Percentiles rank a stretch among this genome's conserved stretches.
Evolutionary conservation across 768 basidiomycete species (phyloP).

Genomic region (Dacryopinax primogenitus): DNA sequence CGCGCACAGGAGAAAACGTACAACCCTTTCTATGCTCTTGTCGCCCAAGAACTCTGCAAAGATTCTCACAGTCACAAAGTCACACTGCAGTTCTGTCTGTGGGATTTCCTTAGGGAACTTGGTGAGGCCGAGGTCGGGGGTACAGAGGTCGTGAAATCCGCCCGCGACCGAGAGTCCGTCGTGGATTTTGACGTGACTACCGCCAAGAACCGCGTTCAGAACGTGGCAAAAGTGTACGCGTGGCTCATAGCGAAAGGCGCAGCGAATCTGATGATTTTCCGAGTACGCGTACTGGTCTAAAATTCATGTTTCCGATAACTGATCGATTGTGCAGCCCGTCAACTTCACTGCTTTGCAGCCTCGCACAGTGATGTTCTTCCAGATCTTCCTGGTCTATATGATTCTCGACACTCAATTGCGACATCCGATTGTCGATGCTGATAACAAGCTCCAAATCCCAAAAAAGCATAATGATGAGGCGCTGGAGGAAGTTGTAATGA

Average conservation of each 20-base stretch:
- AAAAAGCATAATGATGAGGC: conserved; percentile 42
- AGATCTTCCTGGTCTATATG: conserved; percentile 52
- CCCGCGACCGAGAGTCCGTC: conserved; percentile 34
- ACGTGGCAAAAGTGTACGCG: conserved; percentile 73
- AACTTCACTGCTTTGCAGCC: conserved; percentile 68
- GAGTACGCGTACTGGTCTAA: conserved; percentile 38
- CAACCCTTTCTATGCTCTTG: conserved; percentile 91
- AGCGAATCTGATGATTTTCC: conserved; percentile 60
- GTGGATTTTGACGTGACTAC: conserved; percentile 34
- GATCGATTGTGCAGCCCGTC: conserved; percentile 47
- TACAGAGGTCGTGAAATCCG: conserved; percentile 55
- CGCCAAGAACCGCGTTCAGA: conserved; percentile 38
- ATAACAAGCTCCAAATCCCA: conserved; percentile 27
- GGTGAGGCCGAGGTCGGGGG: conserved; percentile 77
- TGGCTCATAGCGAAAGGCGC: conserved; percentile 90
- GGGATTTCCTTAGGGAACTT: conserved; percentile 90
- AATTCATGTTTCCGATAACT: neutral
- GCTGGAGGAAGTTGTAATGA: conserved; percentile 69
- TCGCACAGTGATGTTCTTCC: conserved; percentile 52
- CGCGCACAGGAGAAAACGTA: conserved; percentile 64
- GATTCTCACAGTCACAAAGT: conserved; percentile 74
- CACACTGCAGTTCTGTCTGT: conserved; percentile 86
- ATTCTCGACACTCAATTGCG: conserved; percentile 63
- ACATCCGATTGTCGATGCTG: conserved; percentile 40
- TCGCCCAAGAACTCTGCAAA: conserved; percentile 69